A percentile compares a stretch with the other conserved stretches of the same genome.
These are phyloP conservation scores for Candida berthetii DNA, from an alignment of 805 yeast species.

Conservation along the genomic window DNA sequence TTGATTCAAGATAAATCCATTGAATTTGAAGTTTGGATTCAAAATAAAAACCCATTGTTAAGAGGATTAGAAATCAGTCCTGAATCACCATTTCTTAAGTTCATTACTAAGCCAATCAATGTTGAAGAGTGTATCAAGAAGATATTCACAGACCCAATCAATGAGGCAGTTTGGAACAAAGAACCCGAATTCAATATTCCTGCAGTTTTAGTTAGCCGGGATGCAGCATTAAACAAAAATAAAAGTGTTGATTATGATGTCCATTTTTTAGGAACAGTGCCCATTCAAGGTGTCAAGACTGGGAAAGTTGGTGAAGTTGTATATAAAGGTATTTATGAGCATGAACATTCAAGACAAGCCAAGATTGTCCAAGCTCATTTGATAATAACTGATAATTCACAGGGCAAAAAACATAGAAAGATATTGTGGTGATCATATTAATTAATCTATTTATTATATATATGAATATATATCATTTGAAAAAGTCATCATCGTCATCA, in stretches of 20 bases:
- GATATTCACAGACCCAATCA: too few relatives aligned
- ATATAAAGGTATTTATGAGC: conserved; percentile 18
- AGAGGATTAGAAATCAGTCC: conserved; percentile 20
- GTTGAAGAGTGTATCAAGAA: conserved; percentile 9
- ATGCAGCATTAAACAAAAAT: too few relatives aligned
- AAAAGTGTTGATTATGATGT: conserved; percentile 1
- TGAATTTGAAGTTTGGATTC: conserved; percentile 18
- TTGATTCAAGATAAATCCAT: conserved; percentile 7
- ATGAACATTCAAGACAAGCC: conserved; percentile 20
- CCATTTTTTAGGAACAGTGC: conserved; percentile 2
- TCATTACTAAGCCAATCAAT: conserved; percentile 12
- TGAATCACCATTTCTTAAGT: conserved; percentile 8
- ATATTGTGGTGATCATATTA: conserved; percentile 12
- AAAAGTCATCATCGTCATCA: conserved; percentile 9
- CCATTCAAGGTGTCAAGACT: conserved; percentile 9
- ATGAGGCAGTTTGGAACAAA: too few relatives aligned
- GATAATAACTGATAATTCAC: conserved; percentile 4
- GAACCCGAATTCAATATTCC: not conserved
- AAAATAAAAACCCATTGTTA: conserved; percentile 12
- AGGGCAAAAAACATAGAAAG: conserved; percentile 12
- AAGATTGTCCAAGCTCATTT: conserved; percentile 13
- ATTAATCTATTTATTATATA: not conserved
- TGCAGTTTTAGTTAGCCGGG: too few relatives aligned
- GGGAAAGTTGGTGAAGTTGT: conserved; percentile 11
- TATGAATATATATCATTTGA: not conserved